These are phyloP conservation scores for Aurifilum marmelostoma DNA, from an alignment of 2,329 filamentous ascomycete species.

Conservation along the genomic window DNA sequence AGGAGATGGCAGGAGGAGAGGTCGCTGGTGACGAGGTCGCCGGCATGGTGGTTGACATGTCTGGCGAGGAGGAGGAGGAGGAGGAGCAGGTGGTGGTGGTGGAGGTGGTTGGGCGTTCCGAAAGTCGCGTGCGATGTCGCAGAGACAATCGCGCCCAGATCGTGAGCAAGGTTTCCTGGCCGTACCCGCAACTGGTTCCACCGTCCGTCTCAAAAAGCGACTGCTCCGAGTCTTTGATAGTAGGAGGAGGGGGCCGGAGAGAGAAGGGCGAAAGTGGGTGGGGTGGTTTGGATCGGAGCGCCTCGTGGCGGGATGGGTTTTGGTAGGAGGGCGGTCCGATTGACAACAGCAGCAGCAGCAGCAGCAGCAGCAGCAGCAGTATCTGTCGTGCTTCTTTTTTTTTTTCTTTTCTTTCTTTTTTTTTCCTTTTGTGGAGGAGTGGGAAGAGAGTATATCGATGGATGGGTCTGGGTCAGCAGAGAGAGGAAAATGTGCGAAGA, in stretches of 20 bases:
- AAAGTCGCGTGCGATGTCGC: constrained; percentile 31
- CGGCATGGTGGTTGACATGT: constrained; percentile 60
- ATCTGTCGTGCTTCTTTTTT: no score
- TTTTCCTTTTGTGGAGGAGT: not conserved
- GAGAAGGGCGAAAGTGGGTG: not conserved
- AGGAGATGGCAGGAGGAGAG: constrained; percentile 50
- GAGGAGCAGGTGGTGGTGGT: not conserved
- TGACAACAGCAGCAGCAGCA: constrained; percentile 11
- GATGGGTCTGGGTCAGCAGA: constrained; percentile 11
- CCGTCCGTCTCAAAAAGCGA: constrained; percentile 21
- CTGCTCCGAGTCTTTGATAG: constrained; percentile 14
- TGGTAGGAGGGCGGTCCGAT: constrained; percentile 15
- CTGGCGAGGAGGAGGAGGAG: constrained; percentile 32
- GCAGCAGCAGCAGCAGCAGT: constrained; percentile 9
- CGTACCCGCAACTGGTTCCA: constrained; percentile 18
- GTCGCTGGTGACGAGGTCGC: constrained; percentile 57
- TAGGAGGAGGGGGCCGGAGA: not conserved
- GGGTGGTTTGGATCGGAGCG: not conserved
- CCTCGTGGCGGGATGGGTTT: constrained; percentile 11
- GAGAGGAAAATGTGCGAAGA: not conserved
- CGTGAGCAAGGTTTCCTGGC: constrained; percentile 27
- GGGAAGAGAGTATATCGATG: not conserved
- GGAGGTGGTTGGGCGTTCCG: constrained; percentile 21
- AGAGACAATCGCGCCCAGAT: constrained; percentile 27
- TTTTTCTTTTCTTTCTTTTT: no score